Evolutionary conservation across 176 grass and related monocot genomes (phyloP), one percentile per base, ranked within the genome.

Genomic region (Oropetium thomaeum): DNA sequence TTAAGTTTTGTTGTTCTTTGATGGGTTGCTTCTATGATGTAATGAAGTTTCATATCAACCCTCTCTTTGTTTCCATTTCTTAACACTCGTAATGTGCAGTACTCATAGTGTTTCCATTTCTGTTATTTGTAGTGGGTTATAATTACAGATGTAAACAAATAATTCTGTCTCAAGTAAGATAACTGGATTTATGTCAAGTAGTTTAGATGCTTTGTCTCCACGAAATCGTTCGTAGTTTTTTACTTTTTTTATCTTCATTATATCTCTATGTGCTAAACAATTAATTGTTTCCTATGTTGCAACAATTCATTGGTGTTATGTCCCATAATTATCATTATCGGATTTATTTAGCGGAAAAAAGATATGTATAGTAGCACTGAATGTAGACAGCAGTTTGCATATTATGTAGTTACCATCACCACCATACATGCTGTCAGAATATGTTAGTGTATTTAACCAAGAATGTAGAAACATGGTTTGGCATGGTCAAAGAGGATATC

Each of bases 171-270:
- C 58, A 8, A 32, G 1, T 47, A 48, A 33, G 28, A 40, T 12
- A 13, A 57, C 39, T 13, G 35, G 10, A 13, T 49, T 39, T 70
- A 26, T 60, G 57, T 29, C 23, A 38, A 62, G 29, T 48, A 3
- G 15, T 14, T 51, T 3, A 11, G 6, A 13, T 71, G 3, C 67
- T 80, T 29, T 54, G 58, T 69, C 7, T 69, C 22, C 28, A 9
- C n/a, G 27, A 75, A 74, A 42, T 32, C n/a, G 5, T 70, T 69
- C 16, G 8, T 4, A 69, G 23, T 61, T 75, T 55, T 49, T 22
- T 12, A n/a, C 5, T 28, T 71, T 28, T 71, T 78, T 28, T 38
- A 71, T 71, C 13, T 70, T 84, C 6, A 23, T 70, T 60, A 31
- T 3, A 63, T 34, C 10, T 17, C 14, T n/a, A 25, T 41, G 51